Conservation (phyloP, 306 rosid genomes). For the Luffa acutangula region DNA sequence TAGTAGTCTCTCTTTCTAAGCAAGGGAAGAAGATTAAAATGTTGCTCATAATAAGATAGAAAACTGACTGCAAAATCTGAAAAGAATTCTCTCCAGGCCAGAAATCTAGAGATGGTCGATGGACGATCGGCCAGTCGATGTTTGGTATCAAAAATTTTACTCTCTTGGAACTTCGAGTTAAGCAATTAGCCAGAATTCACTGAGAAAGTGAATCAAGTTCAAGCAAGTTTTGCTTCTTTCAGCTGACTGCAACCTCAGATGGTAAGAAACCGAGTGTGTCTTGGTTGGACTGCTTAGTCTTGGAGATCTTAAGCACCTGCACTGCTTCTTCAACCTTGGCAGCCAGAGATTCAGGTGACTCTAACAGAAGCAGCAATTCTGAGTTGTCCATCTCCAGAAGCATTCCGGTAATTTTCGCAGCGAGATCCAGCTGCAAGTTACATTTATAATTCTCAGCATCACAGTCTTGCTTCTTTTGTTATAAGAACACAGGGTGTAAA, state of each 20-base stretch:
- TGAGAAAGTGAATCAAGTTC: conserved; percentile 7
- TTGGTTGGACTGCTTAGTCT: conserved; percentile 48
- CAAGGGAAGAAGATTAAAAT: neutral
- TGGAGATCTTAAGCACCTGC: conserved; percentile 62
- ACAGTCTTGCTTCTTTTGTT: neutral
- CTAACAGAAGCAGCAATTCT: conserved; percentile 64
- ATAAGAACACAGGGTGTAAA: neutral
- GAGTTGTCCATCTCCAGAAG: conserved; percentile 88
- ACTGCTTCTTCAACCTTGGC: conserved; percentile 78
- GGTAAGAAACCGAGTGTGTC: conserved; percentile 48
- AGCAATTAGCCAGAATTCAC: neutral
- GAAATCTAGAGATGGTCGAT: neutral
- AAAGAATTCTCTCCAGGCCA: neutral
- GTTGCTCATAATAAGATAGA: neutral
- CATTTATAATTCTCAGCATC: neutral
- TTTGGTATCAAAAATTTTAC: conserved; percentile 10
- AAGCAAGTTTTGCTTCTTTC: conserved; percentile 16
- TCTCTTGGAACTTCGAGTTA: conserved; percentile 14
- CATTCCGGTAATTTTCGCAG: conserved; percentile 90
- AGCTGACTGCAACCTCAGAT: conserved; percentile 69
- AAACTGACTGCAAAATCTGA: neutral
- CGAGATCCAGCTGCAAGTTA: conserved; percentile 52
- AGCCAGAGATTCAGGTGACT: conserved; percentile 65
- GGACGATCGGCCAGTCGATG: neutral
- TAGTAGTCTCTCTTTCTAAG: neutral